A percentile compares a stretch with the other conserved stretches of the same genome.
phyloP scores from a whole-genome alignment of 2,329 filamentous ascomycete genomes.

The Chaetothyriales sp. region DNA sequence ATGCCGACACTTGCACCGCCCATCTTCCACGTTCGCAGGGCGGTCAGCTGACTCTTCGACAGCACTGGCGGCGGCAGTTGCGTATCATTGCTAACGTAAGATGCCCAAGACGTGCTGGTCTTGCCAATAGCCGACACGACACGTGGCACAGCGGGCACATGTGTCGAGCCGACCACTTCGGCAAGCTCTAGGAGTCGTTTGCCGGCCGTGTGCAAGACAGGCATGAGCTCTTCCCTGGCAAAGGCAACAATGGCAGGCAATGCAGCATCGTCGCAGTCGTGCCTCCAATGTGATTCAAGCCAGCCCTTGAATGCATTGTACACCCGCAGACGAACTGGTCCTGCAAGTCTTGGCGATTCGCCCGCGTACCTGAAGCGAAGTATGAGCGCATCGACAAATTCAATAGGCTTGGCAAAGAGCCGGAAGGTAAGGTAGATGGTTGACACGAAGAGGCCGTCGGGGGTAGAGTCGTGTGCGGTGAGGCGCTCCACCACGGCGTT shows the following conservation, averaged over 20 bases:
- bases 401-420: slow-evolving; percentile 69
- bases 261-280: slow-evolving; percentile 63
- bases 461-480: slow-evolving; percentile 83
- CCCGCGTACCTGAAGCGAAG: slow-evolving; percentile 86
- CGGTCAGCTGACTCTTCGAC: slow-evolving; percentile 60
- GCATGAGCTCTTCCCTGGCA: slow-evolving; percentile 56
- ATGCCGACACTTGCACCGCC: slow-evolving; percentile 60
- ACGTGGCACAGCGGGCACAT: slow-evolving; percentile 66
- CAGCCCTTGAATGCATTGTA: slow-evolving; percentile 97
- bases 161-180: slow-evolving; percentile 59
- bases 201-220: slow-evolving; percentile 60
- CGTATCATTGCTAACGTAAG: slow-evolving; percentile 57
- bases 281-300: slow-evolving; percentile 91
- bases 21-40: slow-evolving; percentile 60
- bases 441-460: slow-evolving; percentile 80
- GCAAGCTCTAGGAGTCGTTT: slow-evolving; percentile 68
- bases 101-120: slow-evolving; percentile 60
- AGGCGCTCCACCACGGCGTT: slow-evolving; percentile 86
- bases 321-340: slow-evolving; percentile 73
- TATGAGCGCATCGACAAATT: slow-evolving; percentile 70
- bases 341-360: slow-evolving; percentile 59
- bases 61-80: slow-evolving; percentile 57
- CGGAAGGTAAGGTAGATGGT: slow-evolving; percentile 95
- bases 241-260: slow-evolving; percentile 66
- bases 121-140: slow-evolving; percentile 78